Evolutionary conservation across 768 basidiomycete genomes (phyloP), one percentile per base, ranked within the genome.

Genomic region (Pisolithus albus): DNA sequence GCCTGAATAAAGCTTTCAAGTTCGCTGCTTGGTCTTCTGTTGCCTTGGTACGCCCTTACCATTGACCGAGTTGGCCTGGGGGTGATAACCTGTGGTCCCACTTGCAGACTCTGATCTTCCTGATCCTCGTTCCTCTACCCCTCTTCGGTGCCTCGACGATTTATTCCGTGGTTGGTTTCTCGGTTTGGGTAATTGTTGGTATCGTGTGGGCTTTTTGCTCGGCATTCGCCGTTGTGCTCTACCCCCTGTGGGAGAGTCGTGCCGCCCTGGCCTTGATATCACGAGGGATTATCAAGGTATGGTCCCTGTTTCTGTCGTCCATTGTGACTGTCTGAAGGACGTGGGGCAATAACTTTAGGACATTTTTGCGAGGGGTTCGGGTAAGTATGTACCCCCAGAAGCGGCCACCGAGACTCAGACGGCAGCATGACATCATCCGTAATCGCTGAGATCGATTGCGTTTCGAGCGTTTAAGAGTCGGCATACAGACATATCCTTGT

Each of bases 121-220:
- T 90, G 58, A 69, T 92, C 57, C 49, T 91, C 50, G 81, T 96
- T 49, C 94, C 92, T 0, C 68, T 96, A 1, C 92, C 92, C 2
- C 74, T 94, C 7, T 95, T 95, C 75, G 88, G 87, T 64, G 83
- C 89, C 0, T 76, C 78, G 39, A 85, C 87, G 28, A 70, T 92
- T 21, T 92, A 81, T 54, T 75, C 78, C 21, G 73, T 78, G 38
- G 58, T 68, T 9, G 88, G 86, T 5, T 74, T 91, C 52, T 78
- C 81, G 0, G 85, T 79, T 0, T 96, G 92, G 92, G 85, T 95
- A 7, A 69, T 79, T 40, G 71, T 94, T 51, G 86, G 88, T 2
- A 84, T 96, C 53, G 71, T 84, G 34, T 96, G 92, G 92, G 74
- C 84, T 19, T 93, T 94, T 68, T 71, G 76, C 47, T 92, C 89